Evolutionary conservation across 371 early-diverging fungal species (phyloP), one percentile per base, ranked within the genome.

Genomic region (Rhizopus delemar): DNA sequence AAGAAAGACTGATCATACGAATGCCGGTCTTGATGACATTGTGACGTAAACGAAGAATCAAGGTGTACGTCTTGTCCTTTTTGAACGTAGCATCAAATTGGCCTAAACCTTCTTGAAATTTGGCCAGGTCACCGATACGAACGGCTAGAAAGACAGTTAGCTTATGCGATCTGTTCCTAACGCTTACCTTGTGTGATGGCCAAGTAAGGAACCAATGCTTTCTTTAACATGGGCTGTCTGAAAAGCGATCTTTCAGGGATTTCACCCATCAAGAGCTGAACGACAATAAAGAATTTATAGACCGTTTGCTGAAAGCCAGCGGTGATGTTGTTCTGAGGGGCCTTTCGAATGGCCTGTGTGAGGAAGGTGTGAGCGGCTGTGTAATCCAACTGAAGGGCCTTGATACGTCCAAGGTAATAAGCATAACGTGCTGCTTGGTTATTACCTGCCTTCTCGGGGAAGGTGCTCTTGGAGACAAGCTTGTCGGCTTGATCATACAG

Each of bases 1-100:
- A 98, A 3, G 96, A 90, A 55, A 94, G 67, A 73, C 90, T 90
- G 73, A 98, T 94, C 90, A 92, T 93, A 48, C 97, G 91, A 56
- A 98, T 90, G 51, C 98, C 99, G 3, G 99, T 90, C 86, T 96
- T 97, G 84, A 98, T 97, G 55, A 98, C 99, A 71, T 97, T 97
- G 78, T 98, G 98, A 51, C 97, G 95, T 48, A 98, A 80, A 68
- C 97, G 92, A 53, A 94, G 75, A 59, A 98, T 93, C 50, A 98
- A 74, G 0, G 93, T 92, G 70, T 88, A 89, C 29, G 91, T 94
- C 68, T 92, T 88, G 81, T 98, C 99, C 38, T 84, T 84, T 34
- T 87, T 81, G 78, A 97, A 96, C 36, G 81, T 82, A 16, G 80
- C 78, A 4, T 78, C 82, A 69, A 89, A 88, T 50, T 88, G 80